These are phyloP conservation scores for Sclerotinia trifoliorum DNA, from an alignment of 2,329 filamentous ascomycete genomes.

Conservation along the genomic window DNA sequence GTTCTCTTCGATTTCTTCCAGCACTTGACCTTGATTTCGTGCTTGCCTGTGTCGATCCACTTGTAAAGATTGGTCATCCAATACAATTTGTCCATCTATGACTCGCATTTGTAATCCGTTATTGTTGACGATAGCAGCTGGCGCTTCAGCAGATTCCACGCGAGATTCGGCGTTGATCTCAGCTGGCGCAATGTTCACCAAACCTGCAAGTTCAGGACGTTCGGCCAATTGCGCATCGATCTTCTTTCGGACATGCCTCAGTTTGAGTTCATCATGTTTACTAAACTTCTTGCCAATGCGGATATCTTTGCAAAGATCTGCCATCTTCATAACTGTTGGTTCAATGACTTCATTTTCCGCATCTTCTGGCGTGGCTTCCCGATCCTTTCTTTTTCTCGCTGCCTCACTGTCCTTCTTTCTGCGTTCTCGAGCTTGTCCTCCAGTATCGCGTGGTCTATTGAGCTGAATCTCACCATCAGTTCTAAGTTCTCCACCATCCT, in stretches of 20 bases:
- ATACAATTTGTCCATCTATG: constrained; percentile 61
- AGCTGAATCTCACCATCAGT: constrained; percentile 33
- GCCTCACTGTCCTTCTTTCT: constrained; percentile 40
- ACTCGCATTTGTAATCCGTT: constrained; percentile 32
- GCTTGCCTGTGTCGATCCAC: constrained; percentile 68
- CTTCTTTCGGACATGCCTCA: constrained; percentile 56
- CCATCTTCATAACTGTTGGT: constrained; percentile 66
- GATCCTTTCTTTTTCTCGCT: constrained; percentile 35
- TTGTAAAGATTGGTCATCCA: constrained; percentile 65
- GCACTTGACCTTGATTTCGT: constrained; percentile 51
- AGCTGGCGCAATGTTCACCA: constrained; percentile 13
- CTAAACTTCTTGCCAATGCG: constrained; percentile 73
- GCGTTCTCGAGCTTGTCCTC: constrained; percentile 28
- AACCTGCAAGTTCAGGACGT: constrained; percentile 30
- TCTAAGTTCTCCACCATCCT: constrained; percentile 29
- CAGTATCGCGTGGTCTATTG: constrained; percentile 28
- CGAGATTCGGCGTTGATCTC: constrained; percentile 12
- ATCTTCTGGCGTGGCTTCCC: constrained; percentile 56
- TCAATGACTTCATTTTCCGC: constrained; percentile 64
- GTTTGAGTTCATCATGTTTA: constrained; percentile 68
- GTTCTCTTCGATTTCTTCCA: constrained; percentile 68
- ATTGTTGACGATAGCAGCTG: constrained; percentile 14
- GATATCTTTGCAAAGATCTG: constrained; percentile 67
- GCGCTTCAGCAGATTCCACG: constrained; percentile 19
- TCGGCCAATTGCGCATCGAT: constrained; percentile 37